A percentile compares a stretch with the other conserved stretches of the same genome.
phyloP scores from a whole-genome alignment of 257 asterid species.

The Solanum sejunctum region DNA sequence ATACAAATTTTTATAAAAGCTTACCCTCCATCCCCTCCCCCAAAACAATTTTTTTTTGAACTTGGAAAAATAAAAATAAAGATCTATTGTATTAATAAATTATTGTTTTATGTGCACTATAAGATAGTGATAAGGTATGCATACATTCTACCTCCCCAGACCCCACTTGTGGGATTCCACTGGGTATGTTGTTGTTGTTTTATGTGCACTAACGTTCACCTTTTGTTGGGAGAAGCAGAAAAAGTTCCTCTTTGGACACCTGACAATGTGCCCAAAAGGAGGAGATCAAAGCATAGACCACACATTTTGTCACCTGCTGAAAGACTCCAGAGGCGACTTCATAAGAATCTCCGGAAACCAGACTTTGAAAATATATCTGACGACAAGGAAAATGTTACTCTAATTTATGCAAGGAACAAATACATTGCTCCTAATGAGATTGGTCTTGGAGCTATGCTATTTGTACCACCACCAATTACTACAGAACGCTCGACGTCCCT shows the following conservation, averaged over 20 bases:
- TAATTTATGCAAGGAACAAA: conserved; percentile 17
- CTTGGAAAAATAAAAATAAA: no score
- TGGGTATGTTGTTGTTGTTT: neutral
- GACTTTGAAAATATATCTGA: neutral
- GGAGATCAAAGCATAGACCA: conserved; percentile 24
- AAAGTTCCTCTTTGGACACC: conserved; percentile 7
- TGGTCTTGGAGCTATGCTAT: conserved; percentile 38
- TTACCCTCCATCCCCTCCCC: neutral
- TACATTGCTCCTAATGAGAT: conserved; percentile 31
- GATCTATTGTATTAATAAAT: neutral
- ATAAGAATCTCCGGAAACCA: neutral
- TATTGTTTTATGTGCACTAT: neutral
- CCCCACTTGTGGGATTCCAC: no score
- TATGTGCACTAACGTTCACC: neutral
- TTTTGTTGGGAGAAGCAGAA: neutral
- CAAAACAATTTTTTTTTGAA: no score
- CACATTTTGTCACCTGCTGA: conserved; percentile 16
- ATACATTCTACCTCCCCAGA: no score
- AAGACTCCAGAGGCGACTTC: conserved; percentile 15
- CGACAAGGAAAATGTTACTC: conserved; percentile 5
- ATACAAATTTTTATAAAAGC: neutral
- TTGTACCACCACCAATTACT: neutral
- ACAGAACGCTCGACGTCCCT: neutral
- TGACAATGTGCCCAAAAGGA: conserved; percentile 13
- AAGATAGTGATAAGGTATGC: no score